These are phyloP conservation scores for Diplodia intermedia DNA, from an alignment of 2,329 filamentous ascomycete species.

Conservation along the genomic window DNA sequence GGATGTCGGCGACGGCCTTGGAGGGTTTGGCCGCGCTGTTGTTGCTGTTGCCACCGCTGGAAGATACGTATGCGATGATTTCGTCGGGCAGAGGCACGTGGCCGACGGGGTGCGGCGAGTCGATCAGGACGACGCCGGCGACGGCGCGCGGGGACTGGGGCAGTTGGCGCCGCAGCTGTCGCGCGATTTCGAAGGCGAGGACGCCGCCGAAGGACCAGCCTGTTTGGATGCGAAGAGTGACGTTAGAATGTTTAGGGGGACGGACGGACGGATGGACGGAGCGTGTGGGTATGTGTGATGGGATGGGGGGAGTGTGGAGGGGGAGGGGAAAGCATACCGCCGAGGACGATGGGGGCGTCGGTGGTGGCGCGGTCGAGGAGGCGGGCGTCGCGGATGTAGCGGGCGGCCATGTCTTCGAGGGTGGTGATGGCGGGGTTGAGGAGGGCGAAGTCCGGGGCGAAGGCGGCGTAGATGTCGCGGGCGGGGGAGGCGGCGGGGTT, in stretches of 20 bases:
- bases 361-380: neutral
- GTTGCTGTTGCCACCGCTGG: no score
- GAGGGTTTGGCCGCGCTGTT: no score
- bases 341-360: neutral
- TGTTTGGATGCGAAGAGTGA: no score
- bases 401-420: neutral
- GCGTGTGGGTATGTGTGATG: neutral
- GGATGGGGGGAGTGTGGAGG: no score
- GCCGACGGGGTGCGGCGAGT: conserved; percentile 31
- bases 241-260: no score
- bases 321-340: neutral
- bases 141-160: neutral
- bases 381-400: neutral
- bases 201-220: conserved; percentile 35
- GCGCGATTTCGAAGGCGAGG: conserved; percentile 33
- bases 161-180: neutral
- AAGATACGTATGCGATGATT: conserved; percentile 28
- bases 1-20: neutral
- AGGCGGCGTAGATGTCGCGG: conserved; percentile 35
- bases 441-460: conserved; percentile 37
- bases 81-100: conserved; percentile 30
- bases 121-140: conserved; percentile 31
- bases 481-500: no score
- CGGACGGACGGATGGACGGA: no score
- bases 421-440: conserved; percentile 6